Base-by-base conservation (phyloP, 768 basidiomycete species). In the Nidula microcarpa region DNA sequence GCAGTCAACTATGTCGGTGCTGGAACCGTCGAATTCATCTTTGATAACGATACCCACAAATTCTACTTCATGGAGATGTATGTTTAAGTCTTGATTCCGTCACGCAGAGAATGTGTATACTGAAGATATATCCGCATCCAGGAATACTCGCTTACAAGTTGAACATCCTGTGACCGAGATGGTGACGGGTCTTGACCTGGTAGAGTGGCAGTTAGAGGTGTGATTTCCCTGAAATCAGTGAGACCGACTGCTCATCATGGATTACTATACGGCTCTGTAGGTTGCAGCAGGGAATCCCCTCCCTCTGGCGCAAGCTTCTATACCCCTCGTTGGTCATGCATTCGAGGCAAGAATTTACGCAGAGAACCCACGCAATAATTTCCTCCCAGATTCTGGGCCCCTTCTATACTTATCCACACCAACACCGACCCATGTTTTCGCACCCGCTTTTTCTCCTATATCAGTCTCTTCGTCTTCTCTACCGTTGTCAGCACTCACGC, bases 11-110 rank as follows among this genome's bases (percentile, higher is more conserved):
- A 98, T 62, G 86, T 91, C 33, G 93, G 93, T 33, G 93, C 93
- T 8, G 92, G 92, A 4, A 94, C 92, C 0, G 91, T 95, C n/a
- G 94, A 98, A 65, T 97, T 98, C 61, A 96, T 98, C 57, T 93
- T 96, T 58, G 94, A 98, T 66, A 94, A 92, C 56, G 88, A 94
- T 65, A 90, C 89, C 6, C 70, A 81, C 52, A 77, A 83, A 54
- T 96, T 96, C 67, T 97, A 86, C 63, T 97, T 97, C 65, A 95
- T 95, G 94, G 94, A 97, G 70, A 96, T 96, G 91, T 86, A 59
- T 50, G 86, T 63, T 33, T 14, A 16, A 49, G 8, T 33, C 32
- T 32, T 32, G 39, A 41, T 13, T 41, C 39, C 39, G 17, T 51
- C 18, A 14, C 16, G 11, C 18, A 51, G 13, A 14, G 11, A 37